Percentiles rank a stretch among this genome's conserved stretches.
Conservation (phyloP, 1,284 basidiomycete species). For the Malassezia yamatoensis region DNA sequence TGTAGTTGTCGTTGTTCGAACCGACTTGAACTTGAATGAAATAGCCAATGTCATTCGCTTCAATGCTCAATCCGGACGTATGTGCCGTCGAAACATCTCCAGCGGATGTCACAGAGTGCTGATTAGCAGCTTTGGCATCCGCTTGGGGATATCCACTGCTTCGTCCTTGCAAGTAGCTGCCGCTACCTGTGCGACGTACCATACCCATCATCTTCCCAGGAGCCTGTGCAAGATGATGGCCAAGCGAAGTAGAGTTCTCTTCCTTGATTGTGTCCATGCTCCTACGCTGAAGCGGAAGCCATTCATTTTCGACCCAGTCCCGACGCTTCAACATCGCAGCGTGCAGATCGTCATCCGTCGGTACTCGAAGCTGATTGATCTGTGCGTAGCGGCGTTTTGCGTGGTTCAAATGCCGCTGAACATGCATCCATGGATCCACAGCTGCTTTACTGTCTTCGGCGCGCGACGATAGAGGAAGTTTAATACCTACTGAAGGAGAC, state of each 20-base stretch:
- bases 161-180: slow-evolving; percentile 1
- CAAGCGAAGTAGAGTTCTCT: neutral
- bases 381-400: slow-evolving; percentile 59
- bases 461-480: slow-evolving; percentile 1
- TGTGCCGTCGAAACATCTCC: slow-evolving; percentile 52
- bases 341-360: slow-evolving; percentile 53
- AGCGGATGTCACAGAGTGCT: slow-evolving; percentile 24
- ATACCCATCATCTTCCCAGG: slow-evolving; percentile 1
- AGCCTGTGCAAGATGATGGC: neutral
- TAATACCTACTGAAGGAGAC: neutral
- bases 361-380: slow-evolving; percentile 58
- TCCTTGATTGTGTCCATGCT: neutral
- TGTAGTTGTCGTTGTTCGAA: slow-evolving; percentile 62
- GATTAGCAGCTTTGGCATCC: slow-evolving; percentile 6
- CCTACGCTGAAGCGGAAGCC: neutral
- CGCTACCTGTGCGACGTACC: slow-evolving; percentile 2
- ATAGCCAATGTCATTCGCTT: slow-evolving; percentile 58
- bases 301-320: neutral
- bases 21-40: slow-evolving; percentile 67
- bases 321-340: slow-evolving; percentile 53
- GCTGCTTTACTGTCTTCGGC: neutral
- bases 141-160: slow-evolving; percentile 7
- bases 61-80: slow-evolving; percentile 64
- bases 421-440: slow-evolving; percentile 23
- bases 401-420: slow-evolving; percentile 64